These are phyloP conservation scores for Kuraishia hungarica DNA, from an alignment of 805 yeast species.

Conservation along the genomic window DNA sequence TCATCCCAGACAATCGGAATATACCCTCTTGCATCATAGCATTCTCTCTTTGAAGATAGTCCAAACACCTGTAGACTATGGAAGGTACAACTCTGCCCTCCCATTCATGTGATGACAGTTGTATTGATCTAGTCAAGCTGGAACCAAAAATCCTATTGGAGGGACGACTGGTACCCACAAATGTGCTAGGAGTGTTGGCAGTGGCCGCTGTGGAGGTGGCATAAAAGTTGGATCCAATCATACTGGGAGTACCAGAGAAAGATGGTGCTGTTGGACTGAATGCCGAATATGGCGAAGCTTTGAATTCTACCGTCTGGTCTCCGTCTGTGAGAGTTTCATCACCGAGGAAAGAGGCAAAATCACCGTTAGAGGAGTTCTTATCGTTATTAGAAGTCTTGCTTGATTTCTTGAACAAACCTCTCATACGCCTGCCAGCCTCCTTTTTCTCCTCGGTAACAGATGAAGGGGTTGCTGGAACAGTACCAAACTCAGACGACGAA, in stretches of 20 bases:
- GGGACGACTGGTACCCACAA: neutral
- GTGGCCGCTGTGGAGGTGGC: neutral
- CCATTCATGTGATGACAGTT: conserved; percentile 40
- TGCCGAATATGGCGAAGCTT: conserved; percentile 2
- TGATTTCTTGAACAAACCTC: conserved; percentile 6
- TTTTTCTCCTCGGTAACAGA: neutral
- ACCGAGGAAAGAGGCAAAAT: neutral
- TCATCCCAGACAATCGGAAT: conserved; percentile 85
- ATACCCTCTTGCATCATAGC: conserved; percentile 88
- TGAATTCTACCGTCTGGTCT: neutral
- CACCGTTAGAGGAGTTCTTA: neutral
- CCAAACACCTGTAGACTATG: conserved; percentile 67
- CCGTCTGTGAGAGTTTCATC: neutral
- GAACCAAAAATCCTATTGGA: conserved; percentile 46
- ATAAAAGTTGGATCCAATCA: neutral
- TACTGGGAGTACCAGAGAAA: neutral
- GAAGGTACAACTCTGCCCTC: conserved; percentile 54
- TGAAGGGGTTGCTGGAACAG: neutral
- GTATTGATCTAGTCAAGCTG: conserved; percentile 43
- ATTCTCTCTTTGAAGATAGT: conserved; percentile 51
- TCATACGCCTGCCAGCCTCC: conserved; percentile 1
- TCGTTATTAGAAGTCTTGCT: neutral
- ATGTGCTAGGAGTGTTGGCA: neutral
- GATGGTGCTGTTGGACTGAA: neutral
- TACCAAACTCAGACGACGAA: neutral